Conservation (phyloP, 352 stramenopile genomes). For the Blastocystis sp. region DNA sequence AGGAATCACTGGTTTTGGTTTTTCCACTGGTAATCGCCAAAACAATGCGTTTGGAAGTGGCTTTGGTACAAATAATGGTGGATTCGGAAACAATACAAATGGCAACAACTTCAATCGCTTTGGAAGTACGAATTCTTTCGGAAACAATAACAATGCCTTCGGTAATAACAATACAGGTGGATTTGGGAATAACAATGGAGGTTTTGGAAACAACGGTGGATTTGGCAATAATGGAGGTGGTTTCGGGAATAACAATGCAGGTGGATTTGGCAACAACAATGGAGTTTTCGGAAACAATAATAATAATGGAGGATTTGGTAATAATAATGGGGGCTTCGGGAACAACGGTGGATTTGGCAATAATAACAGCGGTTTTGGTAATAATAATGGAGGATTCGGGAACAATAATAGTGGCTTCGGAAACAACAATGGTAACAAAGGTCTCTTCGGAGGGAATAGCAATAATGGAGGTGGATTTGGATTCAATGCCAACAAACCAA, state of each 20-base stretch:
- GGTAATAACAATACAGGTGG: slow-evolving; percentile 17
- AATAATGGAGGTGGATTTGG: no score
- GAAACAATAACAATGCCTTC: slow-evolving; percentile 17
- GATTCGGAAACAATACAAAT: not conserved
- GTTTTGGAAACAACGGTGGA: slow-evolving; percentile 40
- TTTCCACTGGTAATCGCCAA: not conserved
- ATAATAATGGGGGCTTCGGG: not conserved
- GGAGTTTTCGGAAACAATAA: slow-evolving; percentile 43
- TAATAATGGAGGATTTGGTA: slow-evolving; percentile 20
- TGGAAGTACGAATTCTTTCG: not conserved
- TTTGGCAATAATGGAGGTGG: not conserved
- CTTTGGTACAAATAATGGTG: slow-evolving; percentile 5
- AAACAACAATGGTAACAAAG: slow-evolving; percentile 1
- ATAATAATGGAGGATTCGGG: slow-evolving; percentile 17
- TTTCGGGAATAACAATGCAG: not conserved
- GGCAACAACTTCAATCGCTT: not conserved
- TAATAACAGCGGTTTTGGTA: slow-evolving; percentile 6
- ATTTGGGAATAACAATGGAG: slow-evolving; percentile 11
- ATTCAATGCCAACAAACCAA: no score
- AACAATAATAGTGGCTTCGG: slow-evolving; percentile 19
- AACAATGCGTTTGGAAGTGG: not conserved
- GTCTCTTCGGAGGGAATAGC: not conserved
- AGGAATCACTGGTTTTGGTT: not conserved
- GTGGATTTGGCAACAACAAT: slow-evolving; percentile 36
- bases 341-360: not conserved